Evolutionary conservation across 1,284 basidiomycete species (phyloP).

Genomic region (Ganoderma boninense): DNA sequence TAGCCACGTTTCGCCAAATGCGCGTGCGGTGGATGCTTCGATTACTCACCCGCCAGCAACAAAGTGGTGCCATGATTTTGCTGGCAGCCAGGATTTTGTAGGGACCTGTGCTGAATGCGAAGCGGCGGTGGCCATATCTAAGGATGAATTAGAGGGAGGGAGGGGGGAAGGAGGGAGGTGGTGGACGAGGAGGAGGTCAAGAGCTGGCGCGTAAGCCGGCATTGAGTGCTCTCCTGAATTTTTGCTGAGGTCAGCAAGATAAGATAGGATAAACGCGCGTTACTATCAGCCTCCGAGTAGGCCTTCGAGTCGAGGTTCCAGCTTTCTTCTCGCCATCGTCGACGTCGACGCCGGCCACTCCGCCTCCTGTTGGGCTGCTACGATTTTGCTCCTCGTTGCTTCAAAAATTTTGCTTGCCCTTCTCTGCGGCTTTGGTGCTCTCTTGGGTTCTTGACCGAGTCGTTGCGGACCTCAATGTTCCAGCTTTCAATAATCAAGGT

Average conservation of each 20-base stretch:
- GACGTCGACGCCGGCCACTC: no score
- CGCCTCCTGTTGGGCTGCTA: not conserved
- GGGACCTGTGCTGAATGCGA: slow-evolving; percentile 39
- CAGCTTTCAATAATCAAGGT: slow-evolving; percentile 67
- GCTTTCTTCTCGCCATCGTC: not conserved
- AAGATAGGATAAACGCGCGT: slow-evolving; percentile 36
- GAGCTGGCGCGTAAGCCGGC: slow-evolving; percentile 14
- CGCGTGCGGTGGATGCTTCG: slow-evolving; percentile 12
- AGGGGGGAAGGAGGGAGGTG: slow-evolving; percentile 7
- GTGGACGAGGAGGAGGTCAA: slow-evolving; percentile 14
- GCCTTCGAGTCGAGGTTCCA: not conserved
- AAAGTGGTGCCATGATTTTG: slow-evolving; percentile 87
- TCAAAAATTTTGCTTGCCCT: not conserved
- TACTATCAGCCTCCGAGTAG: not conserved
- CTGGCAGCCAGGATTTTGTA: slow-evolving; percentile 57
- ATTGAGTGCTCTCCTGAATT: slow-evolving; percentile 17
- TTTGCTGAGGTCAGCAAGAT: slow-evolving; percentile 27
- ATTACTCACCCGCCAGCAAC: slow-evolving; percentile 83
- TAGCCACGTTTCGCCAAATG: slow-evolving; percentile 16
- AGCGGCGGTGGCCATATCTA: slow-evolving; percentile 35
- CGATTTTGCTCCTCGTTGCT: not conserved
- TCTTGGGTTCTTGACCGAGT: not conserved
- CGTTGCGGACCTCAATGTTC: slow-evolving; percentile 54
- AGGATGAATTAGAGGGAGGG: not conserved
- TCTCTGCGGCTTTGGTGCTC: not conserved